Evolutionary conservation across 495 filamentous ascomycete species (phyloP).

Genomic region (Penicillium manginii): DNA sequence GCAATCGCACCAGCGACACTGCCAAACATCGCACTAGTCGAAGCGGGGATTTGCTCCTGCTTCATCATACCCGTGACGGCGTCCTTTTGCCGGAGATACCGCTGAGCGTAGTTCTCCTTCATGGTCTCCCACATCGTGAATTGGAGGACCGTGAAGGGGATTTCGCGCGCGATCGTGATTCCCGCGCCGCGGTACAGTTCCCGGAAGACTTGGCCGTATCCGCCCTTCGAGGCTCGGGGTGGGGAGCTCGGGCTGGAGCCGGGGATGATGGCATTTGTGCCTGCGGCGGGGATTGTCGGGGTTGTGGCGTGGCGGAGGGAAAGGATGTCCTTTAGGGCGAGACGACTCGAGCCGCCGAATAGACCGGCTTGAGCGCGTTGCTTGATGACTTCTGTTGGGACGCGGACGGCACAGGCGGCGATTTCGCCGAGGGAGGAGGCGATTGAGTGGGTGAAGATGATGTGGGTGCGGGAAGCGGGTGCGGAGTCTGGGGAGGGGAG

Average conservation of each 20-base stretch:
- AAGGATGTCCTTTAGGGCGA: conserved; percentile 72
- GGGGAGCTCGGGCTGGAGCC: neutral
- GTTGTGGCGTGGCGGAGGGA: conserved; percentile 40
- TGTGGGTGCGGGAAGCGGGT: conserved; percentile 38
- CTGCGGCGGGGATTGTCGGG: conserved; percentile 1
- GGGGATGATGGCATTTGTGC: conserved; percentile 10
- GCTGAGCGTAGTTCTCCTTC: conserved; percentile 61
- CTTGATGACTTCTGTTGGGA: conserved; percentile 96
- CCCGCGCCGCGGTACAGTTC: conserved; percentile 91
- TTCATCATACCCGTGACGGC: conserved; percentile 13
- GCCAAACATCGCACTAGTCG: conserved; percentile 86
- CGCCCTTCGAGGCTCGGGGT: conserved; percentile 35
- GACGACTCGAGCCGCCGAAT: conserved; percentile 53
- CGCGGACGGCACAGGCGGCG: conserved; percentile 87
- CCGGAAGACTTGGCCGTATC: conserved; percentile 64
- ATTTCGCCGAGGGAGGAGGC: conserved; percentile 91
- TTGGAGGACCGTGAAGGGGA: conserved; percentile 95
- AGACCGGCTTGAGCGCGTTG: conserved; percentile 90
- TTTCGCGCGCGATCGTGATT: conserved; percentile 92
- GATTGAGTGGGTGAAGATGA: conserved; percentile 69
- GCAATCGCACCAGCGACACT: conserved; percentile 82
- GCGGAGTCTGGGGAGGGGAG: conserved; percentile 38
- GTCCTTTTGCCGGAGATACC: conserved; percentile 29
- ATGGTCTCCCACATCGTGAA: conserved; percentile 96
- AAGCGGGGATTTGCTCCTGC: conserved; percentile 58